A percentile compares a stretch with the other conserved stretches of the same genome.
phyloP scores from a whole-genome alignment of 2,329 filamentous ascomycete species.

The Penicillium sp. region DNA sequence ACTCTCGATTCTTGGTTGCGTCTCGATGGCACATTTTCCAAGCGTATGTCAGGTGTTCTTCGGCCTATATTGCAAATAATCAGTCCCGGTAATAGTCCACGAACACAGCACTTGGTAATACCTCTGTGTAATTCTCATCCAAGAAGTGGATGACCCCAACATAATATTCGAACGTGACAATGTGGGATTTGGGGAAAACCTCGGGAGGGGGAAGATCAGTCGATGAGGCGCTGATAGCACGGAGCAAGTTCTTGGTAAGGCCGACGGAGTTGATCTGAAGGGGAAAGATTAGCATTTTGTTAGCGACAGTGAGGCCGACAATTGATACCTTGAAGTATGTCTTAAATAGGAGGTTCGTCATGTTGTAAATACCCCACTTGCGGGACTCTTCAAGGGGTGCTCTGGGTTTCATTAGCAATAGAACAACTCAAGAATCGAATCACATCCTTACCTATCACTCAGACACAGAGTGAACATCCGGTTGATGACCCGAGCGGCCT shows the following conservation, averaged over 20 bases:
- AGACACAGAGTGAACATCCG: constrained; percentile 88
- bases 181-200: constrained; percentile 81
- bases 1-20: constrained; percentile 77
- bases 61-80: constrained; percentile 54
- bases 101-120: constrained; percentile 35
- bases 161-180: constrained; percentile 96
- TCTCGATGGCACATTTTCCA: constrained; percentile 76
- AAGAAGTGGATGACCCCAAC: constrained; percentile 89
- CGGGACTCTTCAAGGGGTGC: constrained; percentile 81
- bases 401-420: constrained; percentile 45
- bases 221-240: constrained; percentile 71
- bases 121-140: constrained; percentile 85
- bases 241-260: constrained; percentile 86
- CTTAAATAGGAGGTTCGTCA: constrained; percentile 94
- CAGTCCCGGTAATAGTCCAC: not conserved
- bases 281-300: constrained; percentile 4
- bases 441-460: constrained; percentile 69
- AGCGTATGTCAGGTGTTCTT: constrained; percentile 74
- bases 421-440: not conserved
- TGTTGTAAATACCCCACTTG: constrained; percentile 97
- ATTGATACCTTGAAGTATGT: constrained; percentile 78
- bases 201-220: constrained; percentile 78
- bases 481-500: constrained; percentile 86
- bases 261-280: constrained; percentile 74
- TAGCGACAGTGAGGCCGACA: not conserved